Evolutionary conservation across 371 early-diverging fungal species (phyloP), one percentile per base, ranked within the genome.

Genomic region (Apophysomyces trapeziformis): DNA sequence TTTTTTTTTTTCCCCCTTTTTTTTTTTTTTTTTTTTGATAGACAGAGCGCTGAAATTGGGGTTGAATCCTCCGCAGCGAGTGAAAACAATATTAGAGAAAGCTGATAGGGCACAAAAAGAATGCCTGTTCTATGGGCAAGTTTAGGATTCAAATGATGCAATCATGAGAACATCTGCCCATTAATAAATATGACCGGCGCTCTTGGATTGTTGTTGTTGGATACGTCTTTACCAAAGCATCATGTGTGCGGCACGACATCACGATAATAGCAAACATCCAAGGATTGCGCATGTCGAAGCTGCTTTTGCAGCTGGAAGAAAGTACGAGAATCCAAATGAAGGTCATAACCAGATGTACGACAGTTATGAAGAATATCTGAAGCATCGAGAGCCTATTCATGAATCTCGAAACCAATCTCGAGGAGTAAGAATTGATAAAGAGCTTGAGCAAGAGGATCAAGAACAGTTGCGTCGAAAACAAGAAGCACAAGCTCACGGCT

Each of bases 31-130:
- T 26, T 26, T 26, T 26, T 26, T 1, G 32, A 38, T 57, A 63
- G 67, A 65, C 38, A 44, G 66, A 54, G 68, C 71, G 14, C 16
- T 57, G 44, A 59, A 16, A 5, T 61, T 77, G 65, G 78, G 76
- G 6, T 44, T 80, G 63, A 60, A 77, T 16, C 81, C 81, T 35
- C 81, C 81, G 13, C 64, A 69, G 58, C 58, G 67, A 58, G 61
- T 80, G 60, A 80, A 77, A 65, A 68, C 69, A 14, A 60, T 63
- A 38, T 43, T 72, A 16, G 43, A 41, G 1, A 60, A 64, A 38
- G 46, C 68, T 9, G 57, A 60, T 39, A 38, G 38, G 5, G 58
- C 66, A 43, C 66, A 72, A 18, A 65, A 58, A 6, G 70, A 65
- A 47, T 65, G 68, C 16, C 44, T 76, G 7, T 76, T 68, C 67